Percentiles rank a stretch among this genome's conserved stretches.
phyloP scores from a whole-genome alignment of 2,329 filamentous ascomycete genomes.

The Amauroascus verrucosus region DNA sequence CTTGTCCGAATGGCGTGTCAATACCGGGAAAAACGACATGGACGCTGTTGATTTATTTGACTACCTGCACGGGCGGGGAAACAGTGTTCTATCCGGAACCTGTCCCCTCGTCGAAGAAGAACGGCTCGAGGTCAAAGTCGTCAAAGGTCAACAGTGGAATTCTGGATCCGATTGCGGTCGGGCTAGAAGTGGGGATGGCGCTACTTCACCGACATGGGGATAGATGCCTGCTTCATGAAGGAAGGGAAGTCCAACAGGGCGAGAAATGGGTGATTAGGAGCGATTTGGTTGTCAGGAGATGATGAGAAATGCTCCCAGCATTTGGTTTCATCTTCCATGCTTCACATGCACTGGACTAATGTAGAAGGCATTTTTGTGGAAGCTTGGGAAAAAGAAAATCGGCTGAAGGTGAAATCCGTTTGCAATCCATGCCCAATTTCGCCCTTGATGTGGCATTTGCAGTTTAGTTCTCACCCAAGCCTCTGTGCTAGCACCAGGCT shows the following conservation, averaged over 20 bases:
- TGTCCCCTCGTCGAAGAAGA: conserved; percentile 27
- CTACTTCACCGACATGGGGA: conserved; percentile 81
- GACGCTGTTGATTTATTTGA: conserved; percentile 83
- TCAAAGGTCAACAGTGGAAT: not conserved
- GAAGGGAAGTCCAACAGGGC: conserved; percentile 63
- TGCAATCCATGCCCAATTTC: not conserved
- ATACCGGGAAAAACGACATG: conserved; percentile 65
- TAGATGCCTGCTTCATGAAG: conserved; percentile 83
- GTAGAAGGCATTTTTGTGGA: too few species aligned
- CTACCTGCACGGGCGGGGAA: conserved; percentile 73
- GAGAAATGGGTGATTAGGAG: conserved; percentile 89
- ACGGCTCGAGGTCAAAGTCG: conserved; percentile 1
- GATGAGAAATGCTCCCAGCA: conserved; percentile 6
- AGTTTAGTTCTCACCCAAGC: not conserved
- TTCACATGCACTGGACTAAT: too few species aligned
- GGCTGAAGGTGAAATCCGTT: not conserved
- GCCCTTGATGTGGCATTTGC: not conserved
- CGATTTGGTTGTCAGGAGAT: conserved; percentile 50
- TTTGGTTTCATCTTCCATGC: too few species aligned
- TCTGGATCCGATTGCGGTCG: conserved; percentile 58
- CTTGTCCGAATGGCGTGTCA: conserved; percentile 30
- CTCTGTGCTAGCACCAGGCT: not conserved
- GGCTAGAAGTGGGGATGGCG: conserved; percentile 72
- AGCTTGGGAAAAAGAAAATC: not conserved
- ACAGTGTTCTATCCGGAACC: conserved; percentile 78